Percentiles rank a stretch among this genome's conserved stretches.
These are phyloP conservation scores for Schizophyllum amplum DNA, from an alignment of 1,284 basidiomycete species.

Conservation along the genomic window DNA sequence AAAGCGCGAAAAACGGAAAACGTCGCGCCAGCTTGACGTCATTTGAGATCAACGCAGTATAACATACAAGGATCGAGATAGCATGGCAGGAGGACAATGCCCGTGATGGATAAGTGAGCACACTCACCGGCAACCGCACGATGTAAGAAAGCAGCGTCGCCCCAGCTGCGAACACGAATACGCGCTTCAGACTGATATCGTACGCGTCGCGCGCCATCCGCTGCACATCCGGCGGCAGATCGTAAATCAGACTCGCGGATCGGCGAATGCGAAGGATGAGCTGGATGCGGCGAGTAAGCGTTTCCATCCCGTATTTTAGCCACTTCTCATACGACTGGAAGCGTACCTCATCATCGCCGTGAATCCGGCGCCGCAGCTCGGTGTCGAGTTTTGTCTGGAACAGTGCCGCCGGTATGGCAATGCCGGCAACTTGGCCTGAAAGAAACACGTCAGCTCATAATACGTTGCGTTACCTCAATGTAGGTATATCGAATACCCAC, in stretches of 20 bases:
- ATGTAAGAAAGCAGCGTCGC: conserved; percentile 61
- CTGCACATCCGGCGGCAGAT: conserved; percentile 53
- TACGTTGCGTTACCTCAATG: too few relatives aligned
- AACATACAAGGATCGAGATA: too few relatives aligned
- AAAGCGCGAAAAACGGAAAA: conserved; percentile 1
- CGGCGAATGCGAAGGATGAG: conserved; percentile 65
- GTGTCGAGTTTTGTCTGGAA: conserved; percentile 64
- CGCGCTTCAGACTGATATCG: conserved; percentile 52
- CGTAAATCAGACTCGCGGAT: conserved; percentile 54
- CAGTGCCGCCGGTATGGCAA: conserved; percentile 72
- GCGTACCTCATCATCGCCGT: conserved; percentile 50
- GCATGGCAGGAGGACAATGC: too few relatives aligned
- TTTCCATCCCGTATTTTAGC: background rate
- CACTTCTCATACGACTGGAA: background rate
- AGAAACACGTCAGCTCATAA: background rate
- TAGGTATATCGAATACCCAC: conserved; percentile 24
- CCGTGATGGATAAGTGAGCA: too few relatives aligned
- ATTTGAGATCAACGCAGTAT: too few relatives aligned
- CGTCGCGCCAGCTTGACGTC: background rate
- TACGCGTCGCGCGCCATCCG: conserved; percentile 67
- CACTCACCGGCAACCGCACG: conserved; percentile 53
- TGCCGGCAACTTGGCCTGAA: conserved; percentile 78
- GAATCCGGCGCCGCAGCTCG: conserved; percentile 59
- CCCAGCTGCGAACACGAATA: conserved; percentile 65
- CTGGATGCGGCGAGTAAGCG: too few relatives aligned